Conservation (phyloP, 1,139 yeast genomes). For the Hansenula lynferdii region DNA sequence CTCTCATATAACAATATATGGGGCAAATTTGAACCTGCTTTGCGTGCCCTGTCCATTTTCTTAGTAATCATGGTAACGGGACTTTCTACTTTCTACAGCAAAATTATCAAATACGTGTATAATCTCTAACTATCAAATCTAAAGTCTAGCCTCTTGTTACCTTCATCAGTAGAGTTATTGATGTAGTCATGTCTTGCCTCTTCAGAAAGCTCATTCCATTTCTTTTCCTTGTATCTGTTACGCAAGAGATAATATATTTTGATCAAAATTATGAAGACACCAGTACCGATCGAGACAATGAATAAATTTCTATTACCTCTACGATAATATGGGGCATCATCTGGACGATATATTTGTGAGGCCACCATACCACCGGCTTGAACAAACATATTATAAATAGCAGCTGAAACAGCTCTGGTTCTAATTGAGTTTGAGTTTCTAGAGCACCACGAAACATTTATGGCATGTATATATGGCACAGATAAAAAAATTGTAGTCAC, state of each 20-base stretch:
- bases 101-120: too few species aligned
- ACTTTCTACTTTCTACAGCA: too few species aligned
- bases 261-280: conserved; percentile 23
- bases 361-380: conserved; percentile 51
- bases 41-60: too few species aligned
- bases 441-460: conserved; percentile 55
- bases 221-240: conserved; percentile 32
- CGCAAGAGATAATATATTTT: conserved; percentile 36
- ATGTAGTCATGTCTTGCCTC: conserved; percentile 37
- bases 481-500: conserved; percentile 40
- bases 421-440: conserved; percentile 55
- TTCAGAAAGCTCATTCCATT: conserved; percentile 36
- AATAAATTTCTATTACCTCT: conserved; percentile 47
- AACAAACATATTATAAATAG: conserved; percentile 57
- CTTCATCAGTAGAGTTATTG: conserved; percentile 34
- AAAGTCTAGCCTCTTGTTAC: conserved; percentile 44
- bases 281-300: conserved; percentile 29
- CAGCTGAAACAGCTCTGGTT: conserved; percentile 55
- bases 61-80: too few species aligned
- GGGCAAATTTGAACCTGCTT: too few species aligned
- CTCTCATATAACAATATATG: too few species aligned
- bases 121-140: too few species aligned
- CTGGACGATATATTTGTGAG: conserved; percentile 48
- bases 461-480: conserved; percentile 43
- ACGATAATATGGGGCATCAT: conserved; percentile 54